Conservation (phyloP, 306 rosid genomes). For the Begonia peltatifolia region DNA sequence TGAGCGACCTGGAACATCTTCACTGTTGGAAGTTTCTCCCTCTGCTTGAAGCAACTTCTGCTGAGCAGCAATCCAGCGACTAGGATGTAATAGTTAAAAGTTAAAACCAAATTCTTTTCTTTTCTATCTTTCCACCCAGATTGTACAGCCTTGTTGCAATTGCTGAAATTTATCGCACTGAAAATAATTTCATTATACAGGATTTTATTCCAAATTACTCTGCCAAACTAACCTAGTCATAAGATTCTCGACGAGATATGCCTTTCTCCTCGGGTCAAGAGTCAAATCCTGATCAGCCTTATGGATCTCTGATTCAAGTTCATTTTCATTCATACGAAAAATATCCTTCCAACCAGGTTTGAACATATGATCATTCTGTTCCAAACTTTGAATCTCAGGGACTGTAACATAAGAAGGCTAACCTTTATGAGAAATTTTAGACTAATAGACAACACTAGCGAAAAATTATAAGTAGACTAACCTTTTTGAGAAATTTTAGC, state of each 20-base stretch:
- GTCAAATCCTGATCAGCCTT: constrained; percentile 84
- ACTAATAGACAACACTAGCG: too few relatives aligned
- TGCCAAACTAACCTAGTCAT: constrained; percentile 69
- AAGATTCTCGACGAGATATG: constrained; percentile 93
- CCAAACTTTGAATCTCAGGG: constrained; percentile 65
- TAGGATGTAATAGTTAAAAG: constrained; percentile 15
- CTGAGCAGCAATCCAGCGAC: constrained; percentile 98
- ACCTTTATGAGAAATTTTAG: too few relatives aligned
- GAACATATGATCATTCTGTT: constrained; percentile 85
- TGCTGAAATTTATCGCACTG: not conserved
- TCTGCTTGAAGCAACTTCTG: constrained; percentile 65
- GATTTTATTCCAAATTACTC: not conserved
- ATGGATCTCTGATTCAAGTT: constrained; percentile 90
- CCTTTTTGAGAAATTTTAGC: constrained; percentile 48
- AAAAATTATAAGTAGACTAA: constrained; percentile 7
- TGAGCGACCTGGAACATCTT: constrained; percentile 44
- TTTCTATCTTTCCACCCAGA: not conserved
- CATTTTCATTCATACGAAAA: constrained; percentile 96
- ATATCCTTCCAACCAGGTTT: constrained; percentile 99
- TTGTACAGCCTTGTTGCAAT: not conserved
- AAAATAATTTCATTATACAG: too few relatives aligned
- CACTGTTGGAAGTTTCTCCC: constrained; percentile 54
- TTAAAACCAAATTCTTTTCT: too few relatives aligned
- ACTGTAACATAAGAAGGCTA: constrained; percentile 20
- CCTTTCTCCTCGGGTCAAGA: constrained; percentile 98